Conservation (phyloP, 495 filamentous ascomycete species). For the Elasticomyces elasticus region DNA sequence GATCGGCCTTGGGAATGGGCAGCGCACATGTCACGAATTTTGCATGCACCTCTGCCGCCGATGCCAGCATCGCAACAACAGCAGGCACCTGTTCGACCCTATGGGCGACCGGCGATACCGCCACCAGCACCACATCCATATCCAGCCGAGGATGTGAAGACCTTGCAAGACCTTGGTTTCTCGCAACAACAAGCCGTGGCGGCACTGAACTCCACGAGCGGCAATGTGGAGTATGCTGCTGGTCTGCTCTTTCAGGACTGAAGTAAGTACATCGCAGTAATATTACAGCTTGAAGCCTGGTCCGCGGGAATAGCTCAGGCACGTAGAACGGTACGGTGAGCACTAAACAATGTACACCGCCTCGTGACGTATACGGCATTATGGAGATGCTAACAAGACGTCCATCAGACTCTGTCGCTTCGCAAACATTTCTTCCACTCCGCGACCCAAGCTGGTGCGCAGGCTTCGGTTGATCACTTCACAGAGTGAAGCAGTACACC, state of each 20-base stretch:
- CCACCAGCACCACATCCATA: slow-evolving; percentile 34
- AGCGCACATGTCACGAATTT: slow-evolving; percentile 13
- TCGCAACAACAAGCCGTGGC: slow-evolving; percentile 63
- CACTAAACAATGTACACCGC: too few species aligned
- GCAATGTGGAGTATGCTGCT: slow-evolving; percentile 79
- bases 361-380: neutral
- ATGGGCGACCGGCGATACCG: slow-evolving; percentile 3
- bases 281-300: too few species aligned
- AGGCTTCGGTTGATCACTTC: too few species aligned
- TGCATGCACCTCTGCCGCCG: slow-evolving; percentile 2
- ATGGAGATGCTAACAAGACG: neutral
- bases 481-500: too few species aligned
- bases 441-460: too few species aligned
- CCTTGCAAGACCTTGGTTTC: slow-evolving; percentile 71
- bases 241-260: slow-evolving; percentile 59
- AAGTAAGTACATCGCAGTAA: neutral
- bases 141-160: slow-evolving; percentile 53
- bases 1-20: slow-evolving; percentile 30
- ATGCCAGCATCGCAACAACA: slow-evolving; percentile 8
- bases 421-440: slow-evolving; percentile 87
- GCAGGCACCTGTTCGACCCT: slow-evolving; percentile 14
- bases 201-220: slow-evolving; percentile 70
- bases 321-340: too few species aligned
- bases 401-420: slow-evolving; percentile 57
- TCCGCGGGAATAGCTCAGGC: too few species aligned